Evolutionary conservation across 2,329 filamentous ascomycete genomes (phyloP), one percentile per base, ranked within the genome.

Genomic region (Neophaeococcomyces mojaviensis): DNA sequence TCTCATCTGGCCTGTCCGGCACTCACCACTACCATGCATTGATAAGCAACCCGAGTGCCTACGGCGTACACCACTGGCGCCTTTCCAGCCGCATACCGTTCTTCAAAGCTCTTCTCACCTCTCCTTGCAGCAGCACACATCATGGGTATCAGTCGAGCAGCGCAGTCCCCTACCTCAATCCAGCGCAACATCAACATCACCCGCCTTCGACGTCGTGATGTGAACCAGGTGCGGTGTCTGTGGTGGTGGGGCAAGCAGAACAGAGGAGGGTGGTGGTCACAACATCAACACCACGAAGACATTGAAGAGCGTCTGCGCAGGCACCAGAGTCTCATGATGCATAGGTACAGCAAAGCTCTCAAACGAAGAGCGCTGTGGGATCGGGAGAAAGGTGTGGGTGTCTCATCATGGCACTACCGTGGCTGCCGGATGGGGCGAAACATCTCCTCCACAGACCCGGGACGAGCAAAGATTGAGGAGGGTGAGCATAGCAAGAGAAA

Each of bases 171-270:
- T 18, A 26, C 43, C 24, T 39, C 20, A 18, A n/a, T 46, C 15
- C 43, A 46, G 26, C 39, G 39, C 13, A 35, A n/a, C 16, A 28
- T 39, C 5, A 30, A 18, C 4, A 13, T 40, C 28, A 18, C 13
- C 15, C 39, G 37, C 15, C 28, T 39, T 32, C 32, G 18, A 26
- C 30, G 20, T 36, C 39, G 39, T 26, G 34, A 34, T 39, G 36
- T 46, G 12, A 26, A 36, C 31, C 54, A 56, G 22, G 26, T 42
- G 3, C 48, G 55, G 22, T 49, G 39, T 10, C 43, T 58, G 30
- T 58, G 55, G 55, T 58, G 55, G 55, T 58, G 54, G 54, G 40
- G 46, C 15, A 36, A 32, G 20, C 47, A 49, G 9, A 44, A 51
- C n/a, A 36, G 37, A 9, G 39, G 32, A 30, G 41, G 48, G 15